These are phyloP conservation scores for Scenedesmus sp. DNA, from an alignment of 163 green algal species.

Conservation along the genomic window DNA sequence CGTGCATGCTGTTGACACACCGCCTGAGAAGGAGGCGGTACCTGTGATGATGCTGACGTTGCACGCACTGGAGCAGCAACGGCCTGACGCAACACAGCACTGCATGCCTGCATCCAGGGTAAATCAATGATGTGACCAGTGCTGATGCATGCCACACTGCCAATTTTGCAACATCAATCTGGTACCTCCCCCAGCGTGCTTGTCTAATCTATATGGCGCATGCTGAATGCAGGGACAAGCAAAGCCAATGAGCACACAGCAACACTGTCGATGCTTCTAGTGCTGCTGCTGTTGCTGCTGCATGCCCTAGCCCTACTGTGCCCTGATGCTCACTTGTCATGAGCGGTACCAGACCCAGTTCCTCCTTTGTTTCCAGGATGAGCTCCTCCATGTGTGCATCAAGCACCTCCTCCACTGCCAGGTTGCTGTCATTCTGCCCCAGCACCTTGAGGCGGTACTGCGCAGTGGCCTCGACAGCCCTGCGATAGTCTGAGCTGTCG, in stretches of 20 bases:
- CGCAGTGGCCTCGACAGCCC: constrained; percentile 64
- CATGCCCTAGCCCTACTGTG: background rate
- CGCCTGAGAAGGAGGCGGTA: background rate
- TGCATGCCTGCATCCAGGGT: no score
- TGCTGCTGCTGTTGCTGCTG: background rate
- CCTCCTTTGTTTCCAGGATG: constrained; percentile 69
- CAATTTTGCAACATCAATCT: no score
- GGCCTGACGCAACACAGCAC: no score
- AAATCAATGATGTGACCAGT: no score
- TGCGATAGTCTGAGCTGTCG: constrained; percentile 63
- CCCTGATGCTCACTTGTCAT: constrained; percentile 59
- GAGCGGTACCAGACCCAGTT: constrained; percentile 63
- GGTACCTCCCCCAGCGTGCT: no score
- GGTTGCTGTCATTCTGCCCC: constrained; percentile 66
- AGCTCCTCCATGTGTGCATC: constrained; percentile 75
- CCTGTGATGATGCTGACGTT: no score
- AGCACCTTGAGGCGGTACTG: constrained; percentile 70
- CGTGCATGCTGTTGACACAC: background rate
- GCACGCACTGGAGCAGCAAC: no score
- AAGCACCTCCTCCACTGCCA: constrained; percentile 73
- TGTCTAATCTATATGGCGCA: background rate
- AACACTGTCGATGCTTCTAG: background rate
- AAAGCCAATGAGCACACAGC: background rate
- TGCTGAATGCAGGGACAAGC: background rate
- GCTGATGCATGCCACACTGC: no score